phyloP scores from a whole-genome alignment of 2,329 filamentous ascomycete species.

The Cladosporium sp. region DNA sequence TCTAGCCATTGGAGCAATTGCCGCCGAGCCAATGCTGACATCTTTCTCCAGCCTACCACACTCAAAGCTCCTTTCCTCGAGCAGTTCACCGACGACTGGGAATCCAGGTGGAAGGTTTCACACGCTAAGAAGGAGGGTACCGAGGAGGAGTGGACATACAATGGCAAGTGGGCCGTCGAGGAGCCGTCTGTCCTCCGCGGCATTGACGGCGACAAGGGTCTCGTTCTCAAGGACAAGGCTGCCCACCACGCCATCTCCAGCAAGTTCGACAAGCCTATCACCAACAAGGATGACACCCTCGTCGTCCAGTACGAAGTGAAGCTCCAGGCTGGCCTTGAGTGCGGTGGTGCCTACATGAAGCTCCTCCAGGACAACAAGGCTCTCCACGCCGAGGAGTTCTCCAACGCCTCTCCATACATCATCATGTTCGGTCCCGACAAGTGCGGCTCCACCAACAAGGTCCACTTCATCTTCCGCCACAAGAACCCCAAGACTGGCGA shows the following conservation, averaged over 20 bases:
- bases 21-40: constrained; percentile 6
- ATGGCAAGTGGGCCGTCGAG: constrained; percentile 95
- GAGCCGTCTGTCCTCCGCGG: constrained; percentile 88
- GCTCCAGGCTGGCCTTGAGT: constrained; percentile 94
- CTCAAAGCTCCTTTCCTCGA: constrained; percentile 94
- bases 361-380: constrained; percentile 96
- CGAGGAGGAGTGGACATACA: constrained; percentile 89
- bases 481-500: constrained; percentile 99
- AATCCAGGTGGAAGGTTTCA: constrained; percentile 86
- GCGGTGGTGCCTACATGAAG: constrained; percentile 98
- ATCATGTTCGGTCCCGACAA: constrained; percentile 99
- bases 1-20: background rate
- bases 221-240: constrained; percentile 96
- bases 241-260: constrained; percentile 99
- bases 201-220: constrained; percentile 90
- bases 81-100: constrained; percentile 97
- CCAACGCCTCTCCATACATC: constrained; percentile 93
- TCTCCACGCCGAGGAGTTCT: constrained; percentile 96
- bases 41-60: constrained; percentile 63
- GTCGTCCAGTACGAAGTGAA: constrained; percentile 99
- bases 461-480: constrained; percentile 98
- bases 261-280: constrained; percentile 94
- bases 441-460: constrained; percentile 98
- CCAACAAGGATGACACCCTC: constrained; percentile 94
- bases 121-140: constrained; percentile 94